phyloP scores from a whole-genome alignment of 2,329 filamentous ascomycete genomes.

The Talaromyces atroroseus region DNA sequence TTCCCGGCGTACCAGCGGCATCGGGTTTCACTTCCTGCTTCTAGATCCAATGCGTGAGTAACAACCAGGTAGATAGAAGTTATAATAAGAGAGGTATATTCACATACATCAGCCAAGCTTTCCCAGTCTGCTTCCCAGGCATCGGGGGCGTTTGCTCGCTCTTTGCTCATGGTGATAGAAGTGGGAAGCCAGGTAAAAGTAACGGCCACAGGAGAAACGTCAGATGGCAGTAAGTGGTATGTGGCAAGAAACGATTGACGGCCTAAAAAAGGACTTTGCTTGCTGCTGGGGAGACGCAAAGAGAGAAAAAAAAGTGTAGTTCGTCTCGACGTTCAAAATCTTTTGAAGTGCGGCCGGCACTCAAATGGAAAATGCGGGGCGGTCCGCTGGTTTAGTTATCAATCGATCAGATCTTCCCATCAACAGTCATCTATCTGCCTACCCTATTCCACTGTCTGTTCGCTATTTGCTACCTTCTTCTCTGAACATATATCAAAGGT shows the following conservation, averaged over 20 bases:
- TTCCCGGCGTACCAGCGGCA: slow-evolving; percentile 33
- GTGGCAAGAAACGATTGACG: not conserved
- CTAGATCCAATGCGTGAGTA: slow-evolving; percentile 22
- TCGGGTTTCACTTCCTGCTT: slow-evolving; percentile 33
- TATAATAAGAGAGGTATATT: slow-evolving; percentile 14
- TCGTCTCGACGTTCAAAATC: not conserved
- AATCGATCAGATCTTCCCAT: too few species aligned
- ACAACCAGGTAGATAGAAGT: not conserved
- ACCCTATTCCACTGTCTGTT: not conserved
- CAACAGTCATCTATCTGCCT: not conserved
- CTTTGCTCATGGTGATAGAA: slow-evolving; percentile 33
- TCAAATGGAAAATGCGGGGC: not conserved
- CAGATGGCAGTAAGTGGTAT: not conserved
- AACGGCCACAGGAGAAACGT: not conserved
- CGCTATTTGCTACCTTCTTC: not conserved
- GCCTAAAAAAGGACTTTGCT: not conserved
- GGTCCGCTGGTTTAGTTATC: too few species aligned
- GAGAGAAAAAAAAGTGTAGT: not conserved
- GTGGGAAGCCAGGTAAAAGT: not conserved
- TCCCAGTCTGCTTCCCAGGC: slow-evolving; percentile 96
- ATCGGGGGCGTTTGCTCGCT: slow-evolving; percentile 57
- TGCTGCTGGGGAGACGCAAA: not conserved
- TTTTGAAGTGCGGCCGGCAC: not conserved
- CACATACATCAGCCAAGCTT: slow-evolving; percentile 64
- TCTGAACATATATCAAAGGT: not conserved